phyloP scores from a whole-genome alignment of 495 filamentous ascomycete genomes.

The Tuber borchii region DNA sequence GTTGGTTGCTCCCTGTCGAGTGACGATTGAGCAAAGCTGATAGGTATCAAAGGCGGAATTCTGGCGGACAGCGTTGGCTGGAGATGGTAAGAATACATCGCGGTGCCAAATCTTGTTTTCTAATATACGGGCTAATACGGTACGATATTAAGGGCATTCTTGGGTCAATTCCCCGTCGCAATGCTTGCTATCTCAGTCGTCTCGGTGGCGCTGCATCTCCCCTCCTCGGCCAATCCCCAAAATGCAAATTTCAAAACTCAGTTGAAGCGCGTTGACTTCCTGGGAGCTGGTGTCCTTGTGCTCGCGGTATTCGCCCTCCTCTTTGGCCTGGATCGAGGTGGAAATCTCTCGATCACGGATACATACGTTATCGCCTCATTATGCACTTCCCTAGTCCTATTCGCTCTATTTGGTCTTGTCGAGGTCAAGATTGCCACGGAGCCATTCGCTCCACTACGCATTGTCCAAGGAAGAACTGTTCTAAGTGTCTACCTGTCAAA shows the following conservation, averaged over 20 bases:
- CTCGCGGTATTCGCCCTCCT: conserved; percentile 65
- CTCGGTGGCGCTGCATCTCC: conserved; percentile 56
- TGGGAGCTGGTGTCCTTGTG: conserved; percentile 66
- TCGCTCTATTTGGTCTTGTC: conserved; percentile 61
- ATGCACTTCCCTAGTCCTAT: conserved; percentile 54
- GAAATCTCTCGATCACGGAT: conserved; percentile 63
- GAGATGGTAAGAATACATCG: conserved; percentile 58
- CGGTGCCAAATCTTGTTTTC: not conserved
- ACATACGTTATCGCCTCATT: conserved; percentile 57
- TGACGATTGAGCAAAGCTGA: conserved; percentile 13
- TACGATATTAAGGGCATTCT: conserved; percentile 55
- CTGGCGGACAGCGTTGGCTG: conserved; percentile 71
- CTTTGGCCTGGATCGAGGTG: conserved; percentile 69
- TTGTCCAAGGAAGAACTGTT: conserved; percentile 66
- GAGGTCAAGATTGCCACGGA: conserved; percentile 65
- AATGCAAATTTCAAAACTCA: conserved; percentile 47
- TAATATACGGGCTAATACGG: conserved; percentile 1
- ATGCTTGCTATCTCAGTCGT: conserved; percentile 61
- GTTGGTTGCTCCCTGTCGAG: conserved; percentile 36
- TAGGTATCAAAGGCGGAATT: conserved; percentile 47
- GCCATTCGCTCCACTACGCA: conserved; percentile 72
- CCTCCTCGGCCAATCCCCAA: conserved; percentile 48
- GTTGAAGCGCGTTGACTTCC: conserved; percentile 69
- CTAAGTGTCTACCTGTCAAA: conserved; percentile 66
- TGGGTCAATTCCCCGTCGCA: conserved; percentile 64